Evolutionary conservation across 1,139 yeast species (phyloP).

Genomic region (Kodamaea fungicola): DNA sequence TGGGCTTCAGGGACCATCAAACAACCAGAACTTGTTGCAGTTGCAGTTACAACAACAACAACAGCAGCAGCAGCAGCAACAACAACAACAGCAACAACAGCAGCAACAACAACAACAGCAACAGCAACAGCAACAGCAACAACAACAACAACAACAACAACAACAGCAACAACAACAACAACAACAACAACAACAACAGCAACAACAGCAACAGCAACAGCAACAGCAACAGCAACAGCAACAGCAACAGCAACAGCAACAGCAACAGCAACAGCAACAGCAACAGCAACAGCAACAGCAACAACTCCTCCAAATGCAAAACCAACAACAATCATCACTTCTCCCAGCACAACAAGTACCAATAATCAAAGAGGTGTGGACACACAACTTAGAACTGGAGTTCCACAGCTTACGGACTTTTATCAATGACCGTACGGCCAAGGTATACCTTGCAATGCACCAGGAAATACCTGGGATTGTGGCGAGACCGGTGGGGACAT

Average conservation of each 20-base stretch:
- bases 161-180: conserved; percentile 17
- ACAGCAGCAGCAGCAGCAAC: conserved; percentile 25
- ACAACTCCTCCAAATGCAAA: conserved; percentile 19
- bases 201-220: conserved; percentile 17
- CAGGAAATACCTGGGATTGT: conserved; percentile 96
- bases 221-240: conserved; percentile 17
- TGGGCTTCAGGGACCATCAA: conserved; percentile 6
- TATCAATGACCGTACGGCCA: conserved; percentile 58
- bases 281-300: conserved; percentile 12
- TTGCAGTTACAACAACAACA: too few species aligned
- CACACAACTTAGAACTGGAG: conserved; percentile 76
- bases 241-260: conserved; percentile 14
- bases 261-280: conserved; percentile 14
- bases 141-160: conserved; percentile 20
- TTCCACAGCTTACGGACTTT: conserved; percentile 71
- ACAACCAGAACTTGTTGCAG: conserved; percentile 16
- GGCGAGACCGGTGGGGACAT: conserved; percentile 95
- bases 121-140: conserved; percentile 15
- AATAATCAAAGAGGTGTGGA: conserved; percentile 75
- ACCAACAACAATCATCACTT: conserved; percentile 8
- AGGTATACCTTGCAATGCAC: conserved; percentile 63
- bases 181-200: too few species aligned
- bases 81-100: conserved; percentile 16
- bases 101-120: conserved; percentile 18
- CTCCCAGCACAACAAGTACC: conserved; percentile 26